Percentiles rank a stretch among this genome's conserved stretches.
Conservation (phyloP, 441 rosid genomes). For the Lepidium campestre region DNA sequence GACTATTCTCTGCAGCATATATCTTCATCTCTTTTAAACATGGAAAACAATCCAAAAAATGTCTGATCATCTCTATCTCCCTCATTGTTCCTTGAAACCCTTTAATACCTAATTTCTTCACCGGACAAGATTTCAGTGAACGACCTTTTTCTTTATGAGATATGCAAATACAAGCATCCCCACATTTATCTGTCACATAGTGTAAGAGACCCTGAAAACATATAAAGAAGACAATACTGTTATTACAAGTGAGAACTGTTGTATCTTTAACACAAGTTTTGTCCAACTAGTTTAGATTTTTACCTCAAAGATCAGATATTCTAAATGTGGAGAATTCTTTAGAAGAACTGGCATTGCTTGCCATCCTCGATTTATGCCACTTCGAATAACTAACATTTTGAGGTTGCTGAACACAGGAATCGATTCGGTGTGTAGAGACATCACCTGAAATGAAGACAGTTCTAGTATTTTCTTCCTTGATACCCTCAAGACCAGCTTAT, state of each 20-base stretch:
- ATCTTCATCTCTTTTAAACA: no score
- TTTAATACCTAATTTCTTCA: no score
- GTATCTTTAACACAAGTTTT: neutral
- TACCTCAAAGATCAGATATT: neutral
- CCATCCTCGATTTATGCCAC: neutral
- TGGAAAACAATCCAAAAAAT: no score
- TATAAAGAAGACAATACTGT: neutral
- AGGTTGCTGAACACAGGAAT: neutral
- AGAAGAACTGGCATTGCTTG: constrained; percentile 3
- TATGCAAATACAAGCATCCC: no score
- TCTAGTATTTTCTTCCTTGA: neutral
- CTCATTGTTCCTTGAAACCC: no score
- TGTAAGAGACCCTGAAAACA: neutral
- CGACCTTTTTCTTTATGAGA: no score
- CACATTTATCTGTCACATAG: no score
- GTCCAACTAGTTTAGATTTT: neutral
- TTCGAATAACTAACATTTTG: neutral
- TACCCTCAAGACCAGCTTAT: neutral
- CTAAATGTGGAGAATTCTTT: neutral
- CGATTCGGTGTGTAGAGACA: neutral
- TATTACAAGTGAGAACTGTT: neutral
- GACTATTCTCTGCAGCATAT: no score
- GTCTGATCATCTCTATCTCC: no score
- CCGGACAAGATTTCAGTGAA: no score
- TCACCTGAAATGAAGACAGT: neutral